These are phyloP conservation scores for Hymenoscyphus fraxineus DNA, from an alignment of 2,329 filamentous ascomycete genomes.

Conservation along the genomic window DNA sequence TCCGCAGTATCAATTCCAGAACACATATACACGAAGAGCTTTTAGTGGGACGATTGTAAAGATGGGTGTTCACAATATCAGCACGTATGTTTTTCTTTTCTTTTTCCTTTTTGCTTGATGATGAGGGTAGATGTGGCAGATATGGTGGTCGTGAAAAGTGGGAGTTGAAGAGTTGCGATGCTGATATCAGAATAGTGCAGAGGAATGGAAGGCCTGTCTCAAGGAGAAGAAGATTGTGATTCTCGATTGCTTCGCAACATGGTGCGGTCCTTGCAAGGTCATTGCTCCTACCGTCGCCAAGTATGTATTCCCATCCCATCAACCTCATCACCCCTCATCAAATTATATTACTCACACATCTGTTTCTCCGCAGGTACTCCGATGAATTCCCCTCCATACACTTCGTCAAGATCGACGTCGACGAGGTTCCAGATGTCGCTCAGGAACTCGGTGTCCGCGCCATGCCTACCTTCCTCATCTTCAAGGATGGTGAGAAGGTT, in stretches of 20 bases:
- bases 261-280: constrained; percentile 94
- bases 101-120: background rate
- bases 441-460: constrained; percentile 76
- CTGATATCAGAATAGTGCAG: constrained; percentile 44
- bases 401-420: constrained; percentile 92
- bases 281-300: constrained; percentile 73
- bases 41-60: constrained; percentile 41
- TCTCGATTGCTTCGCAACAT: constrained; percentile 82
- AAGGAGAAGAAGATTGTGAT: constrained; percentile 60
- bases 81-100: constrained; percentile 35
- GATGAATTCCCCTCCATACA: constrained; percentile 55
- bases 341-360: constrained; percentile 21
- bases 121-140: background rate
- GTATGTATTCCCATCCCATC: constrained; percentile 38
- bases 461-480: constrained; percentile 89
- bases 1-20: background rate
- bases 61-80: constrained; percentile 45
- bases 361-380: constrained; percentile 48
- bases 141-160: background rate
- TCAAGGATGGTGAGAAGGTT: constrained; percentile 72
- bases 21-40: constrained; percentile 9
- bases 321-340: constrained; percentile 13
- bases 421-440: constrained; percentile 71
- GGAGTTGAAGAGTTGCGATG: constrained; percentile 11
- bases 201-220: constrained; percentile 55